phyloP scores from a whole-genome alignment of 495 filamentous ascomycete species.

The Lasiosphaeria hispida region DNA sequence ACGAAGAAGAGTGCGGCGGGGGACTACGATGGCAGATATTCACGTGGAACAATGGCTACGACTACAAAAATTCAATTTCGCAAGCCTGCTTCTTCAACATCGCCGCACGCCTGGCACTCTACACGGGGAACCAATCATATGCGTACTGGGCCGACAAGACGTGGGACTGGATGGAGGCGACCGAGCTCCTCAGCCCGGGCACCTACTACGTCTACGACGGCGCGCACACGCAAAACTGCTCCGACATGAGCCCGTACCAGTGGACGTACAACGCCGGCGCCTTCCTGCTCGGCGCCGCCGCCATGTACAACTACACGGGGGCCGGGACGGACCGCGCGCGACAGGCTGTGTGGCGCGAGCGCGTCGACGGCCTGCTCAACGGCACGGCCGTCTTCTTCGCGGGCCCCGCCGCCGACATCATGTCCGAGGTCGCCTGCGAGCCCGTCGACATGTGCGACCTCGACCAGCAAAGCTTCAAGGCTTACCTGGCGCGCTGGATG shows the following conservation, averaged over 20 bases:
- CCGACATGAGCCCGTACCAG: constrained; percentile 47
- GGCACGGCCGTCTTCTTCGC: constrained; percentile 55
- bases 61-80: constrained; percentile 71
- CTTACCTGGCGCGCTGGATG: constrained; percentile 74
- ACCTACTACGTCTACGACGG: constrained; percentile 61
- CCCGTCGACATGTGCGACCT: constrained; percentile 58
- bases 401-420: constrained; percentile 44
- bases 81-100: constrained; percentile 73
- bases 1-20: constrained; percentile 63
- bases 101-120: constrained; percentile 64
- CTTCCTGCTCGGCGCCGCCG: constrained; percentile 67
- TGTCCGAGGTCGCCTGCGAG: constrained; percentile 76
- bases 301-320: constrained; percentile 62
- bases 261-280: constrained; percentile 73
- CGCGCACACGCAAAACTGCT: constrained; percentile 50
- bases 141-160: constrained; percentile 66
- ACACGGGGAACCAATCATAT: constrained; percentile 69
- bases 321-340: constrained; percentile 34
- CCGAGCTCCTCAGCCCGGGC: constrained; percentile 45
- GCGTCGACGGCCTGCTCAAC: constrained; percentile 52
- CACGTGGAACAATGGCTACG: constrained; percentile 73
- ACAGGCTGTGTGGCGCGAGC: constrained; percentile 48
- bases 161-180: constrained; percentile 62
- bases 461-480: constrained; percentile 80
- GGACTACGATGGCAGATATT: constrained; percentile 85